Evolutionary conservation across 2,329 filamentous ascomycete species (phyloP).

Genomic region (Phoma herbarum): DNA sequence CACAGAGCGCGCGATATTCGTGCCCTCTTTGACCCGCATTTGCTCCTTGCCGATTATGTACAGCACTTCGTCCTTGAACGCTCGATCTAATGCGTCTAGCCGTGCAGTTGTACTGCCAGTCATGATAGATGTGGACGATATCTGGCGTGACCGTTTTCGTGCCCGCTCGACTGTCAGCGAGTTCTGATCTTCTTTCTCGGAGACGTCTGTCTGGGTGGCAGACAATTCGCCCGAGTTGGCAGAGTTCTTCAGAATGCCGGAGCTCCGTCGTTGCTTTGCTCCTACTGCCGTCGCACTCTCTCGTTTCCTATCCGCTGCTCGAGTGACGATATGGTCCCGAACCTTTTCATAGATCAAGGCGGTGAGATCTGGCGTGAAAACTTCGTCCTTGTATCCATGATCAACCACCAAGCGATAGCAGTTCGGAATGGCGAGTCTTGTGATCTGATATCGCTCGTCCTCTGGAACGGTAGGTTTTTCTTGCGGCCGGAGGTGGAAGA

Average conservation of each 20-base stretch:
- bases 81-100: slow-evolving; percentile 52
- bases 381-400: slow-evolving; percentile 77
- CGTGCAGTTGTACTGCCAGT: slow-evolving; percentile 34
- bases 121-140: slow-evolving; percentile 21
- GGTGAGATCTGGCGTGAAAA: slow-evolving; percentile 71
- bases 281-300: slow-evolving; percentile 11
- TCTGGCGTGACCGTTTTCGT: slow-evolving; percentile 10
- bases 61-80: slow-evolving; percentile 59
- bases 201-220: slow-evolving; percentile 8
- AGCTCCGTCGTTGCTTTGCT: slow-evolving; percentile 5
- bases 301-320: slow-evolving; percentile 36
- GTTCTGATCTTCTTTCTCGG: slow-evolving; percentile 18
- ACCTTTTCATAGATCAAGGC: slow-evolving; percentile 66
- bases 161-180: slow-evolving; percentile 7
- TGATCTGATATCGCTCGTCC: slow-evolving; percentile 60
- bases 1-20: slow-evolving; percentile 55
- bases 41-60: slow-evolving; percentile 65
- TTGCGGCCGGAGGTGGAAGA: slow-evolving; percentile 75
- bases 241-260: slow-evolving; percentile 10
- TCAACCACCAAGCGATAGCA: slow-evolving; percentile 75
- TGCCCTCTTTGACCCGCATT: slow-evolving; percentile 53
- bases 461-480: slow-evolving; percentile 58
- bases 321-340: slow-evolving; percentile 50
- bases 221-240: slow-evolving; percentile 2
- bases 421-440: slow-evolving; percentile 61